These are phyloP conservation scores for Tetrapisispora arboricola DNA, from an alignment of 805 yeast genomes.

Conservation along the genomic window DNA sequence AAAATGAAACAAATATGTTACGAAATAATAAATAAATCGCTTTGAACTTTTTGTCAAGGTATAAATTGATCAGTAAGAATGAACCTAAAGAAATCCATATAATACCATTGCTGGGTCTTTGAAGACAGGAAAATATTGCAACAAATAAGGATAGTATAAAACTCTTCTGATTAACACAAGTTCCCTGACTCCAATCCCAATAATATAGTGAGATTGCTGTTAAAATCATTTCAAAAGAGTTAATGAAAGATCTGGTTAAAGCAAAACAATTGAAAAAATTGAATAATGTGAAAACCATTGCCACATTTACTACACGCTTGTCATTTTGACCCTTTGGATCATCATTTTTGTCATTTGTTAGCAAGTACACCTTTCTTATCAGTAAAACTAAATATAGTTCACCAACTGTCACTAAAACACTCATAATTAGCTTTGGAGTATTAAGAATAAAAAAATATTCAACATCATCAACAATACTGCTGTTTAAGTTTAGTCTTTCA, in stretches of 20 bases:
- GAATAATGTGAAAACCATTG: constrained; percentile 16
- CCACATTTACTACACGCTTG: constrained; percentile 10
- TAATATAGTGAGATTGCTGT: constrained; percentile 54
- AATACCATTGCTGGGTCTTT: constrained; percentile 76
- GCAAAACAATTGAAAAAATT: constrained; percentile 67
- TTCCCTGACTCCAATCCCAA: constrained; percentile 54
- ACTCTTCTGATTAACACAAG: constrained; percentile 8
- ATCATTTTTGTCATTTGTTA: constrained; percentile 12
- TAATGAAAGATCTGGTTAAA: constrained; percentile 75
- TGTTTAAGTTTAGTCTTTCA: too few species aligned
- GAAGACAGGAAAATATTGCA: constrained; percentile 55
- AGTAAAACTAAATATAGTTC: constrained; percentile 53
- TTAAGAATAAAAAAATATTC: constrained; percentile 35
- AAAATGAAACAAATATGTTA: constrained; percentile 16
- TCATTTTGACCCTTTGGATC: constrained; percentile 2
- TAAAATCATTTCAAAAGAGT: constrained; percentile 65
- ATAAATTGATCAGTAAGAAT: constrained; percentile 15
- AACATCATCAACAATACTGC: neutral
- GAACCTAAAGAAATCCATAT: constrained; percentile 64
- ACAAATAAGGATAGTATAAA: constrained; percentile 35
- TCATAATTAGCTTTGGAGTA: constrained; percentile 63
- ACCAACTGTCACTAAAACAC: constrained; percentile 56
- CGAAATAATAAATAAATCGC: constrained; percentile 9
- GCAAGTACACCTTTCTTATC: constrained; percentile 25
- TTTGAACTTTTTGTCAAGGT: constrained; percentile 5